phyloP scores from a whole-genome alignment of 805 yeast species.

The Suhomyces sp. region DNA sequence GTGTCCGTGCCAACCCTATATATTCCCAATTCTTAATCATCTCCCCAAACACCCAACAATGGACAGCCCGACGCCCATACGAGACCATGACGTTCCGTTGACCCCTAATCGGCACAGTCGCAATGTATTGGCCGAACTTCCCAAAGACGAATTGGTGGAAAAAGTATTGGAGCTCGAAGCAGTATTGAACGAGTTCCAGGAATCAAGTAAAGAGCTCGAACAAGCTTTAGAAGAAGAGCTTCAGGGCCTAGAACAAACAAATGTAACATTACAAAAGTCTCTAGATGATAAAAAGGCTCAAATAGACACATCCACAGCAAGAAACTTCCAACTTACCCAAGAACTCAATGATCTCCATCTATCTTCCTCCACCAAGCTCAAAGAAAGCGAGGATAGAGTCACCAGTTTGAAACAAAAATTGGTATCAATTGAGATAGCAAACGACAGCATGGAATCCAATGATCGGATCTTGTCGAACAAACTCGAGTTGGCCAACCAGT shows the following conservation, averaged over 20 bases:
- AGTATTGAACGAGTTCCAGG: constrained; percentile 42
- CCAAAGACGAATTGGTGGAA: constrained; percentile 20
- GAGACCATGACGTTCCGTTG: constrained; percentile 7
- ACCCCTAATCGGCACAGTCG: constrained; percentile 12
- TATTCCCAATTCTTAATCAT: not conserved
- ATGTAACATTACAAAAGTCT: constrained; percentile 15
- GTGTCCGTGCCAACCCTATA: not conserved
- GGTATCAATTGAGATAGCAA: constrained; percentile 41
- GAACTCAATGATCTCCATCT: constrained; percentile 21
- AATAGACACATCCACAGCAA: constrained; percentile 15
- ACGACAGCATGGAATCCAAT: constrained; percentile 39
- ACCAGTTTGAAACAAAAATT: constrained; percentile 26
- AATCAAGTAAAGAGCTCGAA: constrained; percentile 43
- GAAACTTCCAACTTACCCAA: constrained; percentile 12
- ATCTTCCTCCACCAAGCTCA: constrained; percentile 8
- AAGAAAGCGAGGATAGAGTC: constrained; percentile 19
- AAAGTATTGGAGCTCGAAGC: constrained; percentile 35
- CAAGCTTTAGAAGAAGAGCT: constrained; percentile 45
- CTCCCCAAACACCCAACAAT: not conserved
- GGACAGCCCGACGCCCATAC: constrained; percentile 13
- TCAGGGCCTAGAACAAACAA: constrained; percentile 28
- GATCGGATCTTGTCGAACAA: constrained; percentile 36
- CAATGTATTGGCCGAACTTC: constrained; percentile 6
- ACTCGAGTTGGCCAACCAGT: constrained; percentile 32
- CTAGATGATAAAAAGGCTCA: constrained; percentile 18